Conservation (phyloP, 768 basidiomycete genomes). For the Albatrellus ellisii region DNA sequence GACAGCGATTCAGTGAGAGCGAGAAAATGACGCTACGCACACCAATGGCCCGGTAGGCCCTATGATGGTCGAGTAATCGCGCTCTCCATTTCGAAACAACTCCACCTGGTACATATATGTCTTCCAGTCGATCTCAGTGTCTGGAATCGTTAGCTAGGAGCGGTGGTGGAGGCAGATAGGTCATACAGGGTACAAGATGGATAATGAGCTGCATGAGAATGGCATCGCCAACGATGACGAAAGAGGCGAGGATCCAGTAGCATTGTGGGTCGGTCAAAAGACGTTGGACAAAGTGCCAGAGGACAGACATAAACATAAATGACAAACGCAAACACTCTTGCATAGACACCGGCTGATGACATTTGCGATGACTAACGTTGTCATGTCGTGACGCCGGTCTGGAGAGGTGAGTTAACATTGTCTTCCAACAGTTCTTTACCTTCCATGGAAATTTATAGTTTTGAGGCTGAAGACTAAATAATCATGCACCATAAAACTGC, state of each 20-base stretch:
- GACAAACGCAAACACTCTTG: too few relatives aligned
- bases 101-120: slow-evolving; percentile 90
- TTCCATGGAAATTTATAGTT: too few relatives aligned
- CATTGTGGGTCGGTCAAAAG: slow-evolving; percentile 42
- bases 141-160: slow-evolving; percentile 27
- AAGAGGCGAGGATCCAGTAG: slow-evolving; percentile 53
- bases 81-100: slow-evolving; percentile 66
- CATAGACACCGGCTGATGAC: too few relatives aligned
- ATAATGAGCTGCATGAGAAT: slow-evolving; percentile 72
- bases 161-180: slow-evolving; percentile 20
- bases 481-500: too few relatives aligned
- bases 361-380: too few relatives aligned
- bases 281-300: slow-evolving; percentile 5
- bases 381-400: too few relatives aligned
- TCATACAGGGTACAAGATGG: slow-evolving; percentile 63
- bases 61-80: slow-evolving; percentile 66
- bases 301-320: too few relatives aligned
- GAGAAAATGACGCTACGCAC: slow-evolving; percentile 29
- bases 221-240: slow-evolving; percentile 65
- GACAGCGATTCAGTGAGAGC: neutral
- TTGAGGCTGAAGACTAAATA: too few relatives aligned
- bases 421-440: too few relatives aligned
- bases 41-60: slow-evolving; percentile 93
- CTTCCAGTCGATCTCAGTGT: slow-evolving; percentile 97
- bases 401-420: too few relatives aligned